A percentile compares a stretch with the other conserved stretches of the same genome.
Conservation (phyloP, 1,139 yeast species). For the Geotrichum candidum region DNA sequence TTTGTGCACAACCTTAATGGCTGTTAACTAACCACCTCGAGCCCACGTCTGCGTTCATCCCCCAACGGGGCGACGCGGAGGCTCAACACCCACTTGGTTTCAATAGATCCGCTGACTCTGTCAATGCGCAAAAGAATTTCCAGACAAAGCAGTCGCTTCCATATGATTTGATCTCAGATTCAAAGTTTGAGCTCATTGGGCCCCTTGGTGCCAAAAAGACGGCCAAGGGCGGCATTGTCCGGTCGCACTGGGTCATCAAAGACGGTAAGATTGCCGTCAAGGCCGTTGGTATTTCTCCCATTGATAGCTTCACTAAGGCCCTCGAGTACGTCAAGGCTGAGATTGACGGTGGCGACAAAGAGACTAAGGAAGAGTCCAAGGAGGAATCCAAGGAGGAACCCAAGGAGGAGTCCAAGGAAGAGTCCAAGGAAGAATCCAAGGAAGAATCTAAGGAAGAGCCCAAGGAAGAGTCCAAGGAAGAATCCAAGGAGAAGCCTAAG, state of each 20-base stretch:
- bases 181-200: slow-evolving; percentile 60
- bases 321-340: slow-evolving; percentile 23
- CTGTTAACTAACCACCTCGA: neutral
- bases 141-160: slow-evolving; percentile 65
- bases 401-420: slow-evolving; percentile 2
- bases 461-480: slow-evolving; percentile 2
- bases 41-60: neutral
- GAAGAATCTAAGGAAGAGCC: slow-evolving; percentile 12
- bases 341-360: slow-evolving; percentile 16
- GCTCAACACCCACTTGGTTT: slow-evolving; percentile 25
- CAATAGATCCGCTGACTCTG: slow-evolving; percentile 55
- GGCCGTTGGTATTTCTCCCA: slow-evolving; percentile 71
- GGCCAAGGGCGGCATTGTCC: slow-evolving; percentile 57
- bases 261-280: slow-evolving; percentile 66
- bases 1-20: neutral
- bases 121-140: slow-evolving; percentile 70
- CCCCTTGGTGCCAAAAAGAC: slow-evolving; percentile 76
- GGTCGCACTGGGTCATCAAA: slow-evolving; percentile 86
- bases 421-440: slow-evolving; percentile 14
- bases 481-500: slow-evolving; percentile 13
- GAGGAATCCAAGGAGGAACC: slow-evolving; percentile 12
- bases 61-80: slow-evolving; percentile 8
- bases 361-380: slow-evolving; percentile 16
- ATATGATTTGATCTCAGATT: slow-evolving; percentile 73
- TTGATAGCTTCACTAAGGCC: slow-evolving; percentile 61